Percentiles rank a stretch among this genome's conserved stretches.
Conservation (phyloP, 176 grass and related monocot genomes). For the Cocos nucifera region DNA sequence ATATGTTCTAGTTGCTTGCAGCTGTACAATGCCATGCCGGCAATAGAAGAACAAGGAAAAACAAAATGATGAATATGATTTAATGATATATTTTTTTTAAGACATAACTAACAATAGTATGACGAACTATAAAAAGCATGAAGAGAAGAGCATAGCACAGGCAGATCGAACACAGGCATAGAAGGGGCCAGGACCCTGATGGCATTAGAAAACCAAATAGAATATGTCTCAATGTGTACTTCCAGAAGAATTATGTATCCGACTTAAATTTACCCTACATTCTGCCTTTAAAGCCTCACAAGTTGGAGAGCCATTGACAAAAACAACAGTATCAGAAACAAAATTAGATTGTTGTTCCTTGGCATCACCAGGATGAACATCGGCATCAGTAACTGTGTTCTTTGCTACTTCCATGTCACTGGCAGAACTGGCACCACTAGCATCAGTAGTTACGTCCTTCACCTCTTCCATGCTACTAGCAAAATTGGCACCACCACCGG, state of each 20-base stretch:
- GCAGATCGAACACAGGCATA: not conserved
- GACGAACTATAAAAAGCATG: too few species aligned
- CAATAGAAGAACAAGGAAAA: slow-evolving; percentile 15
- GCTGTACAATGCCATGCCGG: too few species aligned
- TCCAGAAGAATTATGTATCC: slow-evolving; percentile 75
- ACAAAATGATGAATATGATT: slow-evolving; percentile 9
- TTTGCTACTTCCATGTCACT: slow-evolving; percentile 29
- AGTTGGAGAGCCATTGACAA: slow-evolving; percentile 16
- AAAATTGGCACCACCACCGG: slow-evolving; percentile 16
- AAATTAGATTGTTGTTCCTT: slow-evolving; percentile 13
- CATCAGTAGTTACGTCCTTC: too few species aligned
- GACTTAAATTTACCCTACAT: slow-evolving; percentile 28
- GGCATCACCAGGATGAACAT: not conserved
- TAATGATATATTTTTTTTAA: too few species aligned
- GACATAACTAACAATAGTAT: too few species aligned
- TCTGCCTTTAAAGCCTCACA: slow-evolving; percentile 19
- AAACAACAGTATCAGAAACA: slow-evolving; percentile 9
- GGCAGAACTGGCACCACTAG: not conserved
- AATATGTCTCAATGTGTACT: slow-evolving; percentile 99
- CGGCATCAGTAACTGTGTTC: not conserved
- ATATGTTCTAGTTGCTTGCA: too few species aligned
- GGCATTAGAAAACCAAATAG: slow-evolving; percentile 50
- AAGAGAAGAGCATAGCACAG: too few species aligned
- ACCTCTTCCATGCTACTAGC: not conserved
- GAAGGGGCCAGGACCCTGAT: not conserved